Conservation (phyloP, 176 grass and related monocot species). For the Triticum urartu region DNA sequence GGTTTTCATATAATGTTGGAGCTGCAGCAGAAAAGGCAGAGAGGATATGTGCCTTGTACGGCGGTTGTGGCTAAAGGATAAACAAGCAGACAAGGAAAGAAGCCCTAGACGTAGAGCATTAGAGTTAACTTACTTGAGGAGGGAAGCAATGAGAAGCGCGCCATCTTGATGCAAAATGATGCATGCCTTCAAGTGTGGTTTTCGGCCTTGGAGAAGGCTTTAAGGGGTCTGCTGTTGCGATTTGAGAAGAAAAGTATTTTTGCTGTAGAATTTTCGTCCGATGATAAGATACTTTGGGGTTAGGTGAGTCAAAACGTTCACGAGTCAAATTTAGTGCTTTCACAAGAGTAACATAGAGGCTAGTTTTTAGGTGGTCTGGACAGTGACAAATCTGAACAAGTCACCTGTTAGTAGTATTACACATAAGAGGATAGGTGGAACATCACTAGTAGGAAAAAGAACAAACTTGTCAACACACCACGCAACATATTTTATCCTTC, state of each 20-base stretch:
- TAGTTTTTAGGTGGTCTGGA: background rate
- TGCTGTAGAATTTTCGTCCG: background rate
- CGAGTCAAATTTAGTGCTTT: background rate
- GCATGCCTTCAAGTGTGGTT: constrained; percentile 32
- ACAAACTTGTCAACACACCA: constrained; percentile 2
- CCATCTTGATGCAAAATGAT: constrained; percentile 34
- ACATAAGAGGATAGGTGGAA: constrained; percentile 41
- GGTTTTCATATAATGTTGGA: background rate
- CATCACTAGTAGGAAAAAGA: constrained; percentile 22
- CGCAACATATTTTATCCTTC: background rate
- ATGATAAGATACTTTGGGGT: background rate
- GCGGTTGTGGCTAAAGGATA: constrained; percentile 29
- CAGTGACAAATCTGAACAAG: background rate
- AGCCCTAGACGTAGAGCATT: constrained; percentile 22
- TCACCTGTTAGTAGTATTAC: constrained; percentile 4
- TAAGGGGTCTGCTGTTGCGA: background rate
- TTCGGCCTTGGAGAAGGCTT: constrained; percentile 30
- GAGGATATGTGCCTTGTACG: constrained; percentile 31
- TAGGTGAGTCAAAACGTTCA: background rate
- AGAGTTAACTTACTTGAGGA: constrained; percentile 30
- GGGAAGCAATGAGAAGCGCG: background rate
- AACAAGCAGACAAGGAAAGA: constrained; percentile 36
- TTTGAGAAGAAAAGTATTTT: constrained; percentile 7
- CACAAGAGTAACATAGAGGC: background rate
- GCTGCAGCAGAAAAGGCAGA: constrained; percentile 23